These are phyloP conservation scores for Cupressus sempervirens DNA, from an alignment of 75 land plant genomes.

Conservation along the genomic window DNA sequence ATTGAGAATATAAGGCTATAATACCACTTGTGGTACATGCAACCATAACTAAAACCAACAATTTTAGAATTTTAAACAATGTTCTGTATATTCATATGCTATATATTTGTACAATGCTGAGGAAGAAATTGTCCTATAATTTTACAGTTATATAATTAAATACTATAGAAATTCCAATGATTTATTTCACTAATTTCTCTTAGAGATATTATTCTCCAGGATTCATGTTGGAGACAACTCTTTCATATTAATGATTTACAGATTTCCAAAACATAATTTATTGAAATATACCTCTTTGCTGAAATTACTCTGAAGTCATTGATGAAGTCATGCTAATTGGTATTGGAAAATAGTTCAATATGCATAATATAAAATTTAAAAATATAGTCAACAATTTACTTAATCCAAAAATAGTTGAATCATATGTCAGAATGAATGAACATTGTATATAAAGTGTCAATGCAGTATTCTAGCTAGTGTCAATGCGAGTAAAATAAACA, in stretches of 20 bases:
- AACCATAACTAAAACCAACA: neutral
- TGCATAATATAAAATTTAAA: no score
- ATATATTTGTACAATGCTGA: neutral
- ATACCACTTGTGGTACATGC: neutral
- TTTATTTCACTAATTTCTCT: neutral
- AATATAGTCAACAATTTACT: no score
- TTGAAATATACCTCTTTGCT: conserved; percentile 6
- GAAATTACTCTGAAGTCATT: neutral
- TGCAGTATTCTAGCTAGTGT: no score
- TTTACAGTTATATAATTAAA: neutral
- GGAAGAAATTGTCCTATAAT: neutral
- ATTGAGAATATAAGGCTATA: neutral
- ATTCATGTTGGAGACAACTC: neutral
- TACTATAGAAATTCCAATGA: neutral
- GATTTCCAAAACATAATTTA: neutral
- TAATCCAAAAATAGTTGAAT: no score
- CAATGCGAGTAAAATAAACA: no score
- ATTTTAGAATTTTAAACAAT: neutral
- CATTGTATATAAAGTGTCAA: no score
- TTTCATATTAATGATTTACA: neutral
- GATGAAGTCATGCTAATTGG: neutral
- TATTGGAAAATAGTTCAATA: no score
- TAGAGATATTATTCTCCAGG: neutral
- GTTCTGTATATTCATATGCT: neutral
- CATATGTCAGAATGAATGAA: no score